phyloP scores from a whole-genome alignment of 352 stramenopile genomes.

The Phytophthora capsici region DNA sequence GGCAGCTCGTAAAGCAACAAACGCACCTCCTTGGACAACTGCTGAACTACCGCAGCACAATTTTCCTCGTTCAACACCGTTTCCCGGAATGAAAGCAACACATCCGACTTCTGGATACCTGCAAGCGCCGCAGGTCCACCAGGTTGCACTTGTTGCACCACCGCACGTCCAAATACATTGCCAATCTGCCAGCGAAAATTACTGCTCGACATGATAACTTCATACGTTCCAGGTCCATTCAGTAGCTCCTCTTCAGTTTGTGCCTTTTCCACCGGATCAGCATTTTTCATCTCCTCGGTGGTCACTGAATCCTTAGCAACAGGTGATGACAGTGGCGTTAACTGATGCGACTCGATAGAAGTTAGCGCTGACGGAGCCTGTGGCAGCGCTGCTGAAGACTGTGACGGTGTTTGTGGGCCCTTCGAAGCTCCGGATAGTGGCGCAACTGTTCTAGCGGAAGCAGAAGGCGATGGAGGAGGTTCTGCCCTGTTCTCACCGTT shows the following conservation, averaged over 20 bases:
- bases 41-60: slow-evolving; percentile 75
- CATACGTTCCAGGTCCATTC: slow-evolving; percentile 73
- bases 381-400: slow-evolving; percentile 46
- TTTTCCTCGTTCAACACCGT: slow-evolving; percentile 81
- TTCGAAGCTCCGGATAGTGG: slow-evolving; percentile 37
- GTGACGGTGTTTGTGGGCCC: slow-evolving; percentile 20
- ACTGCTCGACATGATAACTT: slow-evolving; percentile 79
- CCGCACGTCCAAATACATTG: slow-evolving; percentile 82
- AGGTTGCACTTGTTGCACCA: slow-evolving; percentile 81
- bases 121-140: slow-evolving; percentile 65
- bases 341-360: slow-evolving; percentile 56
- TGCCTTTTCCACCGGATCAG: slow-evolving; percentile 6
- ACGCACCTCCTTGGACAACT: slow-evolving; percentile 77
- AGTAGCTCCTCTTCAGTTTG: slow-evolving; percentile 48
- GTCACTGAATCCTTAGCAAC: slow-evolving; percentile 14
- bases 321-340: slow-evolving; percentile 59
- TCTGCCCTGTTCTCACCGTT: slow-evolving; percentile 16
- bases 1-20: slow-evolving; percentile 1
- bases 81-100: slow-evolving; percentile 79
- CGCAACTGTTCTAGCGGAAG: slow-evolving; percentile 12
- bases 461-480: slow-evolving; percentile 16
- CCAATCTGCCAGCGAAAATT: slow-evolving; percentile 87
- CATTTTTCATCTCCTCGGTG: slow-evolving; percentile 16
- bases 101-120: slow-evolving; percentile 86
- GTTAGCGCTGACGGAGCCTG: slow-evolving; percentile 49